A percentile compares a stretch with the other conserved stretches of the same genome.
These are phyloP conservation scores for Podosphaera leucotricha DNA, from an alignment of 2,329 filamentous ascomycete genomes.

Conservation along the genomic window DNA sequence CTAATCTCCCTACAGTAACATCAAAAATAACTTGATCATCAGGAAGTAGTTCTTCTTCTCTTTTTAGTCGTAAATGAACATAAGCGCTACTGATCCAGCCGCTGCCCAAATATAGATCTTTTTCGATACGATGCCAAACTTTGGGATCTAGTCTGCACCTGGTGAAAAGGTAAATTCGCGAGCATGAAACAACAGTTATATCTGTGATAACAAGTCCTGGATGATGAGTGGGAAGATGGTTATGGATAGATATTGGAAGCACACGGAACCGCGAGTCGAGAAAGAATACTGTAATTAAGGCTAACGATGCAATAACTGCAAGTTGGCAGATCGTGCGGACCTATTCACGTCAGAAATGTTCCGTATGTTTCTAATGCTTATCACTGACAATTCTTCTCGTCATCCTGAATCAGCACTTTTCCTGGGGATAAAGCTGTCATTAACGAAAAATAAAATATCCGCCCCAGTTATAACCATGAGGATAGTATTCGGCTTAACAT, in stretches of 20 bases:
- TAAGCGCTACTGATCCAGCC: slow-evolving; percentile 44
- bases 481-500: not conserved
- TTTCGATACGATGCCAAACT: slow-evolving; percentile 43
- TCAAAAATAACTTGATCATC: slow-evolving; percentile 42
- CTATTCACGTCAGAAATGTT: slow-evolving; percentile 14
- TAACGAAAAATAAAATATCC: not conserved
- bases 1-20: slow-evolving; percentile 35
- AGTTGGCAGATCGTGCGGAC: slow-evolving; percentile 20
- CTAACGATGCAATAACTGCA: slow-evolving; percentile 18
- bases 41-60: slow-evolving; percentile 39
- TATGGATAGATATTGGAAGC: slow-evolving; percentile 43
- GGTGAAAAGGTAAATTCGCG: slow-evolving; percentile 32
- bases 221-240: slow-evolving; percentile 43
- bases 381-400: slow-evolving; percentile 15
- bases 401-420: slow-evolving; percentile 8
- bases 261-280: slow-evolving; percentile 47
- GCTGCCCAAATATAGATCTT: slow-evolving; percentile 42
- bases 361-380: not conserved
- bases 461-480: not conserved
- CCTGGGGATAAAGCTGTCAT: not conserved
- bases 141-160: slow-evolving; percentile 32
- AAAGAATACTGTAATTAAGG: slow-evolving; percentile 35
- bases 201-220: slow-evolving; percentile 47
- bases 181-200: slow-evolving; percentile 41
- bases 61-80: slow-evolving; percentile 44